phyloP scores from a whole-genome alignment of 768 basidiomycete species.

The Mycena albidolilacea region DNA sequence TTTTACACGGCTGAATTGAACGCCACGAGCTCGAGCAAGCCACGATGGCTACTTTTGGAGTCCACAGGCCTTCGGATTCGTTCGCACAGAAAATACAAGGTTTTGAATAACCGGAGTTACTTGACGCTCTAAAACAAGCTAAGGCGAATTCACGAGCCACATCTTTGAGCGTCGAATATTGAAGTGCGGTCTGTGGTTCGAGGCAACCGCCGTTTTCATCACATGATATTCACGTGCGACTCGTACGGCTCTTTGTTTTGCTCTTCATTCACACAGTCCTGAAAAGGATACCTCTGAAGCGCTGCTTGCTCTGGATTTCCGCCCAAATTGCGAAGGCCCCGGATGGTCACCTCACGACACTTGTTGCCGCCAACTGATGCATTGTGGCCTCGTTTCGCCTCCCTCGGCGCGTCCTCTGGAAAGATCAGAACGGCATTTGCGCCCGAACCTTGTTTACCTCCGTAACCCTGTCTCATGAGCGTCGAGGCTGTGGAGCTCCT shows the following conservation, averaged over 20 bases:
- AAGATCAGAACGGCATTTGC: slow-evolving; percentile 15
- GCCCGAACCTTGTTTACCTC: slow-evolving; percentile 35
- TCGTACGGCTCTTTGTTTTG: too few relatives aligned
- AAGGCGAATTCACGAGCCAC: too few relatives aligned
- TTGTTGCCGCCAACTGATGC: slow-evolving; percentile 15
- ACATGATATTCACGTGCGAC: too few relatives aligned
- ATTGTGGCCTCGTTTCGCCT: slow-evolving; percentile 19
- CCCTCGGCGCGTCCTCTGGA: slow-evolving; percentile 9
- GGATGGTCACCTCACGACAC: slow-evolving; percentile 6
- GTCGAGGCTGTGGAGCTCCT: slow-evolving; percentile 10
- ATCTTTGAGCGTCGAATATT: too few relatives aligned
- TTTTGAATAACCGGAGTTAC: too few relatives aligned
- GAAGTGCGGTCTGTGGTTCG: too few relatives aligned
- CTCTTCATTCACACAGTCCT: neutral
- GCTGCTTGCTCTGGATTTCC: neutral
- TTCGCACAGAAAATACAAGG: too few relatives aligned
- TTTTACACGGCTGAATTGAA: neutral
- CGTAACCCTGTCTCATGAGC: slow-evolving; percentile 18
- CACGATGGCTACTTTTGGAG: neutral
- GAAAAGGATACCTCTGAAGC: neutral
- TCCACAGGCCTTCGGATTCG: neutral
- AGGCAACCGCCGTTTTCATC: too few relatives aligned
- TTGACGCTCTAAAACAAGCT: too few relatives aligned
- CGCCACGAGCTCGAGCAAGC: neutral
- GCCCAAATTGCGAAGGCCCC: neutral